These are phyloP conservation scores for Emergomyces africanus DNA, from an alignment of 2,329 filamentous ascomycete genomes.

Conservation along the genomic window DNA sequence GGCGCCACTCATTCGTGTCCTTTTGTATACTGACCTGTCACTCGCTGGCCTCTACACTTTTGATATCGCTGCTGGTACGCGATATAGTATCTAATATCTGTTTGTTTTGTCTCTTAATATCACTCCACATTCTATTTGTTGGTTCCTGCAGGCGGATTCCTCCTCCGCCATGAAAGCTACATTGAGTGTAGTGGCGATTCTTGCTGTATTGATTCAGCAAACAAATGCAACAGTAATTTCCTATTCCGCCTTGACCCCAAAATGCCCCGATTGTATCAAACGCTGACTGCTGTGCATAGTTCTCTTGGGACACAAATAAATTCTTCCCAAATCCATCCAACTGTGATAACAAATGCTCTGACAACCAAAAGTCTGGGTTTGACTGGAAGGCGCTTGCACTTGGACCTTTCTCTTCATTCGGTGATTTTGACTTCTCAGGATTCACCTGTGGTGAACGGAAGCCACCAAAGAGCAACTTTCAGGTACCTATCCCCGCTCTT, in stretches of 20 bases:
- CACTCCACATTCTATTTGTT: not conserved
- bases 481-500: constrained; percentile 5
- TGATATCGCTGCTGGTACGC: constrained; percentile 10
- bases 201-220: constrained; percentile 15
- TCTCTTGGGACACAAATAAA: constrained; percentile 38
- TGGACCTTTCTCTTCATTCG: constrained; percentile 54
- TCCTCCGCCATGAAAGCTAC: constrained; percentile 14
- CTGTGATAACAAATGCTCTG: constrained; percentile 63
- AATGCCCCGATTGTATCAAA: not conserved
- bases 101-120: constrained; percentile 2
- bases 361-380: constrained; percentile 57
- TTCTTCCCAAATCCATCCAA: constrained; percentile 57
- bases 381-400: constrained; percentile 52
- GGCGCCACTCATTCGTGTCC: not conserved
- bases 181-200: constrained; percentile 9
- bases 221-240: constrained; percentile 16
- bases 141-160: not conserved
- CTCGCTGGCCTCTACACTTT: not conserved
- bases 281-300: constrained; percentile 3
- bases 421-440: constrained; percentile 60
- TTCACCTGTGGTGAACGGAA: constrained; percentile 52
- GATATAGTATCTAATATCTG: constrained; percentile 6
- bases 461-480: constrained; percentile 12
- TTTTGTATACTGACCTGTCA: not conserved
- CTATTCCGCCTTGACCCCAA: not conserved